Percentiles rank a stretch among this genome's conserved stretches.
These are phyloP conservation scores for Emydomyces testavorans DNA, from an alignment of 2,329 filamentous ascomycete species.

Conservation along the genomic window DNA sequence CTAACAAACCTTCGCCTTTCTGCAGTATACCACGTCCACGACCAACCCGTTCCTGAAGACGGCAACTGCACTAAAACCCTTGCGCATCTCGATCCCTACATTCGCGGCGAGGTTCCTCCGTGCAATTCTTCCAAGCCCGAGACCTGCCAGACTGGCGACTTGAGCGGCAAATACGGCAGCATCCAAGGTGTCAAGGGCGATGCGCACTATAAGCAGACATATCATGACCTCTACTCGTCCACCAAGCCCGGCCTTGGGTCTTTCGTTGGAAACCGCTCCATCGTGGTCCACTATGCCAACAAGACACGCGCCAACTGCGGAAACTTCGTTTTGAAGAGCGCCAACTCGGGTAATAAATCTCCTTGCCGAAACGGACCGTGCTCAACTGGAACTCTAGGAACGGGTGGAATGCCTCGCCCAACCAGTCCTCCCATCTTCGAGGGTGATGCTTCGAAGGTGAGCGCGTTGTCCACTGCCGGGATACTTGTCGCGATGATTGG, in stretches of 20 bases:
- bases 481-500: conserved; percentile 6
- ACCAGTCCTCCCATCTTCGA: conserved; percentile 7
- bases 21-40: conserved; percentile 60
- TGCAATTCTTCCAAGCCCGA: conserved; percentile 49
- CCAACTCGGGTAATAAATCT: background rate
- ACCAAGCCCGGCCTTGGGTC: conserved; percentile 31
- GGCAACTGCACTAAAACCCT: conserved; percentile 62
- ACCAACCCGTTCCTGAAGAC: conserved; percentile 47
- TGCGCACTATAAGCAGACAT: conserved; percentile 24
- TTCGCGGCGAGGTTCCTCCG: conserved; percentile 48
- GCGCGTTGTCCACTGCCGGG: conserved; percentile 7
- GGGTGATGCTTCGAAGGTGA: conserved; percentile 7
- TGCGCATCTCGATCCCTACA: conserved; percentile 59
- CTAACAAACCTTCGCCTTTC: conserved; percentile 16
- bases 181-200: conserved; percentile 37
- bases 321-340: conserved; percentile 35
- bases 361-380: background rate
- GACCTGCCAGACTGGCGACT: conserved; percentile 65
- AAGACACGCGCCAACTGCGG: conserved; percentile 46
- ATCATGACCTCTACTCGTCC: conserved; percentile 42
- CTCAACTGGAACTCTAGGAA: background rate
- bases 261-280: conserved; percentile 44
- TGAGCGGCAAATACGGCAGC: conserved; percentile 61
- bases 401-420: background rate
- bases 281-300: conserved; percentile 42